Percentiles rank a stretch among this genome's conserved stretches.
phyloP scores from a whole-genome alignment of 2,329 filamentous ascomycete species.

The Daldinia sp. region DNA sequence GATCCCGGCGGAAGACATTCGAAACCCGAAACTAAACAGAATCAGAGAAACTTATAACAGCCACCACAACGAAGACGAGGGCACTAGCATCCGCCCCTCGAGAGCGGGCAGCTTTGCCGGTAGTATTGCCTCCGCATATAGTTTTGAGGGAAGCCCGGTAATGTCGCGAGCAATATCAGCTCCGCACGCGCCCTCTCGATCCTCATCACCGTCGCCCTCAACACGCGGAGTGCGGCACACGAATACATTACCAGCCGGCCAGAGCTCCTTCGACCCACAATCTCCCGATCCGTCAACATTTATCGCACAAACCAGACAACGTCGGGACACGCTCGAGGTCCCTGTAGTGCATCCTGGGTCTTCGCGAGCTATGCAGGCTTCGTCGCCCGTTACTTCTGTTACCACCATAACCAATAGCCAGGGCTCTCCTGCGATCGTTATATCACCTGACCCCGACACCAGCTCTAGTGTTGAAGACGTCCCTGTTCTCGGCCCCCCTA shows the following conservation, averaged over 20 bases:
- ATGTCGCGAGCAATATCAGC: slow-evolving; percentile 31
- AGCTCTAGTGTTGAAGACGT: slow-evolving; percentile 3
- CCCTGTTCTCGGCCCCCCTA: background rate
- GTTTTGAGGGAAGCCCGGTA: slow-evolving; percentile 33
- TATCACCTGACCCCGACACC: slow-evolving; percentile 38
- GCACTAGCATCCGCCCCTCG: slow-evolving; percentile 45
- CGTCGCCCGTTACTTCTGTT: slow-evolving; percentile 3
- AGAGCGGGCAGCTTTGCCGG: slow-evolving; percentile 51
- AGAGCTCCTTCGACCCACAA: background rate
- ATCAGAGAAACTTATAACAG: slow-evolving; percentile 54
- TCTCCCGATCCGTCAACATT: background rate
- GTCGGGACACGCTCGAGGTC: slow-evolving; percentile 48
- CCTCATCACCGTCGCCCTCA: slow-evolving; percentile 34
- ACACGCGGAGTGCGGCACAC: slow-evolving; percentile 25
- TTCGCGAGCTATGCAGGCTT: slow-evolving; percentile 25
- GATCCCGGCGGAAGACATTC: slow-evolving; percentile 60
- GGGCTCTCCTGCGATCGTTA: slow-evolving; percentile 38
- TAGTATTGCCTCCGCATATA: slow-evolving; percentile 45
- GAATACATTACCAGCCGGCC: slow-evolving; percentile 35
- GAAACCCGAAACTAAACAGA: slow-evolving; percentile 52
- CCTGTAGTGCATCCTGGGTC: slow-evolving; percentile 35
- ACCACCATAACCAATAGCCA: slow-evolving; percentile 14
- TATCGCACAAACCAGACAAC: slow-evolving; percentile 24
- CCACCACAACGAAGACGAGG: slow-evolving; percentile 45
- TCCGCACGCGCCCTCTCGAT: slow-evolving; percentile 11